phyloP scores from a whole-genome alignment of 306 rosid genomes.

The Gastrolobium bilobum region DNA sequence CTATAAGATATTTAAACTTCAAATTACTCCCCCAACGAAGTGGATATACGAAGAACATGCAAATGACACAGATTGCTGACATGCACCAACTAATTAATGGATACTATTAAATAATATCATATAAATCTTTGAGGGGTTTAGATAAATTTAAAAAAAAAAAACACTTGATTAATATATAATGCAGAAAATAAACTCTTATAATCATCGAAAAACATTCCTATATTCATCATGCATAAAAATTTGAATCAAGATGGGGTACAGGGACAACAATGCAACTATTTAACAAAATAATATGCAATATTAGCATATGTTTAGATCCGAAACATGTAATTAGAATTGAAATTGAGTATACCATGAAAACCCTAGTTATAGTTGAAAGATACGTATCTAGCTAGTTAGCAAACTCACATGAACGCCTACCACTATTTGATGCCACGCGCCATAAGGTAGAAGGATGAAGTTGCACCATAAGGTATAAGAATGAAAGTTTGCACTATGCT shows the following conservation, averaged over 20 bases:
- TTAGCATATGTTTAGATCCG: neutral
- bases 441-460: conserved; percentile 39
- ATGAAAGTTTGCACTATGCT: conserved; percentile 8
- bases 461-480: conserved; percentile 17
- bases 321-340: conserved; percentile 1
- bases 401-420: conserved; percentile 39
- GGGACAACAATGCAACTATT: conserved; percentile 16
- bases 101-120: conserved; percentile 12
- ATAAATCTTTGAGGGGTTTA: neutral
- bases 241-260: conserved; percentile 19
- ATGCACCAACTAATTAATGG: neutral
- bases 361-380: conserved; percentile 47
- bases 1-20: neutral
- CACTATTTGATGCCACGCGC: conserved; percentile 7
- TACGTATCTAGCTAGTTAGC: conserved; percentile 18
- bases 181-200: neutral
- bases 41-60: conserved; percentile 13
- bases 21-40: neutral
- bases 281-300: neutral
- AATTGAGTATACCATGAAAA: conserved; percentile 26
- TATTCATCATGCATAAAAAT: neutral
- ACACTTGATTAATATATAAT: neutral
- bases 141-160: neutral
- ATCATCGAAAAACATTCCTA: neutral
- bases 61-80: conserved; percentile 26